Evolutionary conservation across 164 flowering plant species (phyloP), one percentile per base, ranked within the genome.

Genomic region (Kingdonia uniflora): DNA sequence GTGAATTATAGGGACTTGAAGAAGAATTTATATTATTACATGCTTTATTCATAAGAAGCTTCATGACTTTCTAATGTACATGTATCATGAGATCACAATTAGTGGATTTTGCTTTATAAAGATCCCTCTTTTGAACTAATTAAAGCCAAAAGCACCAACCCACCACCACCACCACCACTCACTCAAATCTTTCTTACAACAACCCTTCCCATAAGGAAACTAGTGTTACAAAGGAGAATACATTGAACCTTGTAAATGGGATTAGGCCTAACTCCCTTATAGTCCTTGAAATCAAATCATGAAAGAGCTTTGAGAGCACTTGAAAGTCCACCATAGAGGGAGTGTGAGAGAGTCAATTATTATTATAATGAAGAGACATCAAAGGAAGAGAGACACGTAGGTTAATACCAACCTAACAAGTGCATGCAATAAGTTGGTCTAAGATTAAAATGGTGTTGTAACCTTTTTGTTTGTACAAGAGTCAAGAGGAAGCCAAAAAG

Each of bases 221-320:
- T 49, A 19, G 45, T 50, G 42, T 46, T 15, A 29, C 14, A 55
- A 37, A 49, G 46, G 41, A 40, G 61, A 63, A 66, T 71, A 57
- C 74, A 65, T 56, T 74, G 71, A 55, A 71, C 61, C 70, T 55
- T 58, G 54, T 16, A 41, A 29, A 54, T 69, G 61, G 66, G 60
- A 56, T 64, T 50, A 44, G 35, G 33, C 66, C 55, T 59, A 61
- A 56, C 56, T 46, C 49, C 54, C 57, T 40, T 42, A 11, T 20
- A 56, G 29, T 62, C 59, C 55, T 55, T 52, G 52, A 57, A 60
- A 65, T 59, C 55, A 56, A 56, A 21, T 51, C 50, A 57, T 49
- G 57, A 25, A 33, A 45, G 58, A 15, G 5, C 12, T 44, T 49
- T 52, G 12, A 19, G 39, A 51, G 21, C 42, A 15, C 54, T 24